phyloP scores from a whole-genome alignment of 1,139 yeast species.

The Dujonia santamariae region DNA sequence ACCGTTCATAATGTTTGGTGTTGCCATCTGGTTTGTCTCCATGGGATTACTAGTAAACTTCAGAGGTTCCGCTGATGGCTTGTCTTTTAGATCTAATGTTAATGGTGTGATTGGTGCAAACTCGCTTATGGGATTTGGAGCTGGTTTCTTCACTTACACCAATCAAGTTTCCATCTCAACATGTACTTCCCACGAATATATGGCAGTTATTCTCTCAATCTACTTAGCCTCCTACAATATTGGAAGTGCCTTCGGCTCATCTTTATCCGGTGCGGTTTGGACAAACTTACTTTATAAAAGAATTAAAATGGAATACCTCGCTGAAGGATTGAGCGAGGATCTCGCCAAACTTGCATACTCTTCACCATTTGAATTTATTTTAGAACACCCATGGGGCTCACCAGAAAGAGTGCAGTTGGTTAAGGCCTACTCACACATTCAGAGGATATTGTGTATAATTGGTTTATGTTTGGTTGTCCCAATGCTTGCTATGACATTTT shows the following conservation, averaged over 20 bases:
- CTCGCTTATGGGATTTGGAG: constrained; percentile 68
- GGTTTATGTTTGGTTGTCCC: constrained; percentile 58
- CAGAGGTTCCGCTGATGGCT: constrained; percentile 37
- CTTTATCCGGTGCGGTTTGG: constrained; percentile 68
- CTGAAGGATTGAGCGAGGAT: constrained; percentile 13
- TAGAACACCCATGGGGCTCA: constrained; percentile 54
- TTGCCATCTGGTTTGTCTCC: constrained; percentile 33
- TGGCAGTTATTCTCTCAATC: constrained; percentile 61
- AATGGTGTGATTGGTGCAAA: constrained; percentile 66
- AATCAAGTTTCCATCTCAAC: constrained; percentile 64
- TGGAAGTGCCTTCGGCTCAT: constrained; percentile 56
- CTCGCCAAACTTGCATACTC: constrained; percentile 51
- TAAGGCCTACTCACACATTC: constrained; percentile 57
- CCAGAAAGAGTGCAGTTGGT: constrained; percentile 57
- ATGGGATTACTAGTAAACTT: constrained; percentile 32
- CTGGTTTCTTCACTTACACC: constrained; percentile 68
- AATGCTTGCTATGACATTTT: constrained; percentile 44
- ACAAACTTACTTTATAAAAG: constrained; percentile 41
- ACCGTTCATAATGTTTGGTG: constrained; percentile 31
- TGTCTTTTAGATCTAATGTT: constrained; percentile 26
- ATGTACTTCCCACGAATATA: constrained; percentile 58
- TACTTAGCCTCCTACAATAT: constrained; percentile 54
- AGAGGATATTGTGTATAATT: constrained; percentile 52
- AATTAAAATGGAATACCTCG: constrained; percentile 17
- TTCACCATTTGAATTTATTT: constrained; percentile 48